Evolutionary conservation across 768 basidiomycete species (phyloP), one percentile per base, ranked within the genome.

Genomic region (Podaxis sp.): DNA sequence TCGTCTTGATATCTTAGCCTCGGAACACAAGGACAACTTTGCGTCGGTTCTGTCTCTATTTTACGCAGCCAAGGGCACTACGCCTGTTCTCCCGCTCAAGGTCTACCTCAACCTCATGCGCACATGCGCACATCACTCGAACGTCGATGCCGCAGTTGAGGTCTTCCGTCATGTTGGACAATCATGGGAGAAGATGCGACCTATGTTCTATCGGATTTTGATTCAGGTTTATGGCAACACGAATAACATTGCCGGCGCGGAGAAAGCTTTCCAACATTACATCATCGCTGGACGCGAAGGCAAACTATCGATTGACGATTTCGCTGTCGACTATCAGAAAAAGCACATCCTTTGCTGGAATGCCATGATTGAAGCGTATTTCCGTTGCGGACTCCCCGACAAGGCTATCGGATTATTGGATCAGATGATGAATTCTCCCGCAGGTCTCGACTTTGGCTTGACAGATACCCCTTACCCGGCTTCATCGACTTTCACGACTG

Each of bases 351-450:
- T 77, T 41, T 76, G 88, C 2, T 94, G 85, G 85, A 90, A 91
- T 66, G 77, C 82, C 67, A 92, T 93, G 88, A 85, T 95, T 38
- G 80, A 85, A 53, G 81, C 86, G 0, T 88, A 91, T 72, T 88
- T 95, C 78, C 80, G 77, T 41, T 81, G 77, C 41, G 86, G 86
- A 1, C 74, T 85, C 55, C 80, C 89, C 0, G 85, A 84, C 22
- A 82, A 81, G 50, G 93, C 87, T 8, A 68, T 94, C 9, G 83
- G 72, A 24, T 72, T 94, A 2, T 75, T 95, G 46, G 86, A 90
- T 59, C 74, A 80, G 64, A 93, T 94, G 90, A 75, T 94, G 72
- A 79, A 83, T 60, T 75, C 82, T 0, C 60, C 73, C 7, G 67
- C 77, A 0, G 74, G 78, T 19, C 68, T 72, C 7, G 62, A 68